These are phyloP conservation scores for Backusella mclennaniae DNA, from an alignment of 192 early-diverging fungal genomes.

Conservation along the genomic window DNA sequence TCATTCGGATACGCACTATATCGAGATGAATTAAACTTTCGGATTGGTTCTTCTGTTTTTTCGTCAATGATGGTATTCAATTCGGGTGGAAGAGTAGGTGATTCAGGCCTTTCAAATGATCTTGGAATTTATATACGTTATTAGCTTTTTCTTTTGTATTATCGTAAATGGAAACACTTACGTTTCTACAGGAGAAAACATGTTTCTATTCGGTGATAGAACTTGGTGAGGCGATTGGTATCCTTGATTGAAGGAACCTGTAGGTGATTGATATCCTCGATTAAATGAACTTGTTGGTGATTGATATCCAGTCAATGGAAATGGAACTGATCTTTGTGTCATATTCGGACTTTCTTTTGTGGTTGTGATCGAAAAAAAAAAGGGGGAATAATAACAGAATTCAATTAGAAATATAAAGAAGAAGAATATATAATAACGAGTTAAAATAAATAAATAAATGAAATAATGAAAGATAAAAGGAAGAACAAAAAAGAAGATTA, in stretches of 20 bases:
- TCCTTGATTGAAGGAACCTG: neutral
- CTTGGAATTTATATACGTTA: neutral
- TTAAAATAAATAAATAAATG: neutral
- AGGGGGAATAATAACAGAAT: neutral
- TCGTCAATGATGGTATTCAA: neutral
- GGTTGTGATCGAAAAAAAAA: neutral
- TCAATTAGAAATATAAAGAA: neutral
- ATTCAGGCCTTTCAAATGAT: constrained; percentile 25
- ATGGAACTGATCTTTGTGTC: neutral
- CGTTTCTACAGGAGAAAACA: neutral
- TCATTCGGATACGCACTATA: neutral
- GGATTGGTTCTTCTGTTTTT: neutral
- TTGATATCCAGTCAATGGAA: neutral
- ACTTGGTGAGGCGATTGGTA: neutral
- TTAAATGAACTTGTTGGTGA: neutral
- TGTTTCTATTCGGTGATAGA: neutral
- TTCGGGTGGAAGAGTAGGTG: constrained; percentile 21
- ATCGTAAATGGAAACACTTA: neutral
- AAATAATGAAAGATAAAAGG: neutral
- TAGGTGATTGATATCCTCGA: neutral
- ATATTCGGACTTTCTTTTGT: neutral
- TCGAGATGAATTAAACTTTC: neutral
- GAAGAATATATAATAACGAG: neutral
- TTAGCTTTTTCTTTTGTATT: neutral
- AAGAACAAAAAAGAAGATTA: neutral